A percentile compares a stretch with the other conserved stretches of the same genome.
Evolutionary conservation across 306 rosid species (phyloP).

Genomic region (Astragalus membranaceus): DNA sequence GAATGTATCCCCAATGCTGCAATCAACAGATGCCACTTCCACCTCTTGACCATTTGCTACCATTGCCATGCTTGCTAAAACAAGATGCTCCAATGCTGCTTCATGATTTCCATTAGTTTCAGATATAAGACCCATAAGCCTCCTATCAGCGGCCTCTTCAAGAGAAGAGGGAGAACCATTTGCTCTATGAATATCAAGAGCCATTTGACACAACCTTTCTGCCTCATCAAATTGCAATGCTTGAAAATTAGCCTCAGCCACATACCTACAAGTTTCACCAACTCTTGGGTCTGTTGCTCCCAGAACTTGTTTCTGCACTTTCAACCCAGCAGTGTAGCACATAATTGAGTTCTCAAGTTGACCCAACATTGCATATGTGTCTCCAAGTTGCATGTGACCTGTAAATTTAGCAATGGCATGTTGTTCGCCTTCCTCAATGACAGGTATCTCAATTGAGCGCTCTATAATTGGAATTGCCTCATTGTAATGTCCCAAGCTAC

Average conservation of each 20-base stretch:
- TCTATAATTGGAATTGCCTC: conserved; percentile 75
- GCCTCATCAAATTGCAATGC: conserved; percentile 82
- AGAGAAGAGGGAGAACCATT: conserved; percentile 62
- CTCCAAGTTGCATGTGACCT: conserved; percentile 93
- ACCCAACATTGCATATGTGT: conserved; percentile 81
- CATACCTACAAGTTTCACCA: conserved; percentile 84
- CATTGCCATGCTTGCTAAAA: conserved; percentile 88
- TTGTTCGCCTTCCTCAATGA: conserved; percentile 54
- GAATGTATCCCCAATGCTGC: conserved; percentile 88
- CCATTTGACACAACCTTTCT: conserved; percentile 72
- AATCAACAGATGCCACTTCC: conserved; percentile 85
- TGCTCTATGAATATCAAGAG: conserved; percentile 73
- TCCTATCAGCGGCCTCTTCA: conserved; percentile 91
- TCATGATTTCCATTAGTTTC: conserved; percentile 88
- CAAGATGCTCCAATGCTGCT: conserved; percentile 87
- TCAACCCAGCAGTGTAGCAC: conserved; percentile 72
- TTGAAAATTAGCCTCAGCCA: conserved; percentile 93
- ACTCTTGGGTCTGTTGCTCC: conserved; percentile 81
- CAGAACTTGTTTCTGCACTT: conserved; percentile 64
- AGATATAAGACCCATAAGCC: conserved; percentile 93
- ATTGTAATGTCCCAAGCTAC: conserved; percentile 55
- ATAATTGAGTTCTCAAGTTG: conserved; percentile 74
- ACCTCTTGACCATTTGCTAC: conserved; percentile 74
- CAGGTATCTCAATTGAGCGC: conserved; percentile 65
- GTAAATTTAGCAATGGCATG: conserved; percentile 85